These are phyloP conservation scores for Epichloe sylvatica DNA, from an alignment of 2,329 filamentous ascomycete genomes.

Conservation along the genomic window DNA sequence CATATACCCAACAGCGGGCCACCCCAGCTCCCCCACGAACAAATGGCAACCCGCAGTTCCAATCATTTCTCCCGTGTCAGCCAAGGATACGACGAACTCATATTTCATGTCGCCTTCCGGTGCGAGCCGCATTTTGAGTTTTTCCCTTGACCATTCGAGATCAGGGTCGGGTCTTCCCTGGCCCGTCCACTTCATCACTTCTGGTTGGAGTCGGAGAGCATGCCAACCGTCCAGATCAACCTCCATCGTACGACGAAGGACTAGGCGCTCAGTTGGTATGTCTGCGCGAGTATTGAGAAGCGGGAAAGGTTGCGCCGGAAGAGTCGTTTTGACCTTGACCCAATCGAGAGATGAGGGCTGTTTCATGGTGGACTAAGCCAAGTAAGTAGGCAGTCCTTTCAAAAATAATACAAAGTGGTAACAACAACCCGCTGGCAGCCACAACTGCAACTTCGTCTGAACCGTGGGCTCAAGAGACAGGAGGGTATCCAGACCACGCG, in stretches of 20 bases:
- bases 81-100: constrained; percentile 40
- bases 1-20: constrained; percentile 48
- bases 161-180: constrained; percentile 28
- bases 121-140: constrained; percentile 28
- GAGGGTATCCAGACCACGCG: background rate
- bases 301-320: constrained; percentile 30
- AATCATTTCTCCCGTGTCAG: constrained; percentile 35
- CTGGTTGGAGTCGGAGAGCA: constrained; percentile 39
- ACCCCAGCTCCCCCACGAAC: constrained; percentile 26
- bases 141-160: constrained; percentile 27
- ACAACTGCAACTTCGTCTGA: background rate
- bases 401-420: background rate
- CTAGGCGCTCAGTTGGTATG: constrained; percentile 38
- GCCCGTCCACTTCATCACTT: constrained; percentile 48
- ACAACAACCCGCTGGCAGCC: background rate
- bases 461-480: background rate
- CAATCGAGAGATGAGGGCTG: constrained; percentile 13
- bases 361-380: background rate
- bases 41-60: constrained; percentile 33
- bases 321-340: constrained; percentile 33
- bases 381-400: background rate
- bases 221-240: constrained; percentile 38
- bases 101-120: constrained; percentile 37
- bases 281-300: constrained; percentile 22
- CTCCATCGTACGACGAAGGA: constrained; percentile 35